Evolutionary conservation across 305 asterid genomes (phyloP).

Genomic region (Striga hermonthica): DNA sequence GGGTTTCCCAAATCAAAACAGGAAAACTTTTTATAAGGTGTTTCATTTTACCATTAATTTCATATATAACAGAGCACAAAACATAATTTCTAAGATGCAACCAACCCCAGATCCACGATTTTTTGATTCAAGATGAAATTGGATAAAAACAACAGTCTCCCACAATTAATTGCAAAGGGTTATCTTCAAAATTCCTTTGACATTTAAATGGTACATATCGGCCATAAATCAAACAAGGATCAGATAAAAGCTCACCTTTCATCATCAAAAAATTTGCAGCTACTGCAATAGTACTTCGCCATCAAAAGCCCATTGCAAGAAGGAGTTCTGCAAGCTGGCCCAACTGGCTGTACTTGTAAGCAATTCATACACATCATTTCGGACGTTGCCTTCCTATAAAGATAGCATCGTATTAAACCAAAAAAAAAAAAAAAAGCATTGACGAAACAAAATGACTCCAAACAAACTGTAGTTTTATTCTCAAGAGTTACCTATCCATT

Average conservation of each 20-base stretch:
- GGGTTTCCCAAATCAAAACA: too few relatives aligned
- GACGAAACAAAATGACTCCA: background rate
- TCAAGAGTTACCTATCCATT: conserved; percentile 70
- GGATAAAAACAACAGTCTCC: too few relatives aligned
- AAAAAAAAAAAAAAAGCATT: background rate
- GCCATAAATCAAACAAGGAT: conserved; percentile 18
- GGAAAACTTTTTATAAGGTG: too few relatives aligned
- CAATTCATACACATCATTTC: conserved; percentile 99
- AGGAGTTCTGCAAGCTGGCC: conserved; percentile 69
- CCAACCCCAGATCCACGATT: too few relatives aligned
- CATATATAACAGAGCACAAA: background rate
- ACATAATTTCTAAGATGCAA: background rate
- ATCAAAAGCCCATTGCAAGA: conserved; percentile 73
- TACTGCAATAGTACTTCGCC: conserved; percentile 98
- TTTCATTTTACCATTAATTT: too few relatives aligned
- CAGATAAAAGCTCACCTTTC: conserved; percentile 57
- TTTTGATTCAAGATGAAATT: too few relatives aligned
- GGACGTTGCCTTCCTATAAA: conserved; percentile 84
- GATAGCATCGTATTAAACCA: conserved; percentile 19
- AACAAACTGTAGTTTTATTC: conserved; percentile 22
- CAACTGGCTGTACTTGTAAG: conserved; percentile 80
- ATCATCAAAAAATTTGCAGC: conserved; percentile 95
- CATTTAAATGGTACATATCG: conserved; percentile 2
- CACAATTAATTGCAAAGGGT: background rate
- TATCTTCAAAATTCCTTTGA: background rate